These are phyloP conservation scores for Aphanomyces invadans DNA, from an alignment of 352 stramenopile species.

Conservation along the genomic window DNA sequence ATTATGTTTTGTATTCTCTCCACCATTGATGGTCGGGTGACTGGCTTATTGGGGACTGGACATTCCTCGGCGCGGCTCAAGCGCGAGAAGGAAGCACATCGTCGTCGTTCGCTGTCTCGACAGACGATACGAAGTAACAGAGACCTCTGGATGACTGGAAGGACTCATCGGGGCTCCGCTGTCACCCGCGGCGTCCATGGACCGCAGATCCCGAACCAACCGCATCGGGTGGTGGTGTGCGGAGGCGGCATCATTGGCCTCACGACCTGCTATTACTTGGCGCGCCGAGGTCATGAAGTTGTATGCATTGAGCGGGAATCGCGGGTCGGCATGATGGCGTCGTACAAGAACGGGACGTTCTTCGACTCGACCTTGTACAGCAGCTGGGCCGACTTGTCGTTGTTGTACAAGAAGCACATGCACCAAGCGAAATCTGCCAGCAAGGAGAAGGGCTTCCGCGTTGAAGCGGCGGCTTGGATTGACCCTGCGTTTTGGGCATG, in stretches of 20 bases:
- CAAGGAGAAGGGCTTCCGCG: constrained; percentile 68
- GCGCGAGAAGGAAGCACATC: no score
- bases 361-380: constrained; percentile 74
- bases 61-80: no score
- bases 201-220: constrained; percentile 26
- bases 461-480: constrained; percentile 70
- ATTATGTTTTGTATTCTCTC: no score
- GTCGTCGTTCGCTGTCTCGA: no score
- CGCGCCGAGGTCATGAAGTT: constrained; percentile 79
- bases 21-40: no score
- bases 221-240: constrained; percentile 80
- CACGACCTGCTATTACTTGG: constrained; percentile 80
- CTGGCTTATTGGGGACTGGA: no score
- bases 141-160: neutral
- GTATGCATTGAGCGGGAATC: constrained; percentile 79
- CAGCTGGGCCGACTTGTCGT: constrained; percentile 67
- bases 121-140: neutral
- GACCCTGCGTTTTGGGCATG: constrained; percentile 84
- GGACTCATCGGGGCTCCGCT: constrained; percentile 13
- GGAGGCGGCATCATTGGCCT: constrained; percentile 78
- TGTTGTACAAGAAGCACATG: constrained; percentile 33
- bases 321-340: constrained; percentile 70
- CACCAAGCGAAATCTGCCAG: constrained; percentile 5
- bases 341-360: constrained; percentile 74
- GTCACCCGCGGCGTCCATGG: constrained; percentile 18